These are phyloP conservation scores for Trametes sanguinea DNA, from an alignment of 768 basidiomycete genomes.

Conservation along the genomic window DNA sequence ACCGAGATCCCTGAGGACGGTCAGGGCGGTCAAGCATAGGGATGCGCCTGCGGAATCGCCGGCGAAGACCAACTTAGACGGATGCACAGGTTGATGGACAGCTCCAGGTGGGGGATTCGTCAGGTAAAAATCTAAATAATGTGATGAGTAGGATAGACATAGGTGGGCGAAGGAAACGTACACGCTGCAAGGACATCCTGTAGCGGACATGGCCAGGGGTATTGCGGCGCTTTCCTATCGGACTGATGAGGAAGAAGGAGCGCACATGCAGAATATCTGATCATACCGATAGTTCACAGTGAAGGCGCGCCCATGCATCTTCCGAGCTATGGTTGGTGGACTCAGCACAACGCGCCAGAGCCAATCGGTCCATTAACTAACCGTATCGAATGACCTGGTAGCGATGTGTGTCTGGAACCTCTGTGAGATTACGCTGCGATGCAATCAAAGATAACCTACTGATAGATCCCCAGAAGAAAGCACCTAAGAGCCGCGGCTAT, in stretches of 20 bases:
- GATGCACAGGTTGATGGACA: slow-evolving; percentile 61
- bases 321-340: slow-evolving; percentile 51
- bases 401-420: slow-evolving; percentile 52
- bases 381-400: slow-evolving; percentile 62
- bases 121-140: slow-evolving; percentile 64
- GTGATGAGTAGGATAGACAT: neutral
- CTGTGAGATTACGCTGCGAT: neutral
- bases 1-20: slow-evolving; percentile 68
- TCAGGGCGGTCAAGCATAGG: slow-evolving; percentile 59
- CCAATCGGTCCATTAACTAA: slow-evolving; percentile 24
- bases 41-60: slow-evolving; percentile 82
- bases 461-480: slow-evolving; percentile 67
- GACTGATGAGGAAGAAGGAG: neutral
- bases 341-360: neutral
- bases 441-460: slow-evolving; percentile 37
- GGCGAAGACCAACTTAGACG: slow-evolving; percentile 71
- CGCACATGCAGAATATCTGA: neutral
- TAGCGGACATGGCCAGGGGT: slow-evolving; percentile 77
- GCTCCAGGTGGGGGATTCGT: slow-evolving; percentile 66
- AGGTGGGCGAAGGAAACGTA: slow-evolving; percentile 29
- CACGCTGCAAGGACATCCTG: slow-evolving; percentile 80
- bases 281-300: slow-evolving; percentile 54
- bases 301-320: slow-evolving; percentile 70
- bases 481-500: slow-evolving; percentile 40
- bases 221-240: slow-evolving; percentile 76